Conservation (phyloP, 1,284 basidiomycete genomes). For the Tilletia setariae region DNA sequence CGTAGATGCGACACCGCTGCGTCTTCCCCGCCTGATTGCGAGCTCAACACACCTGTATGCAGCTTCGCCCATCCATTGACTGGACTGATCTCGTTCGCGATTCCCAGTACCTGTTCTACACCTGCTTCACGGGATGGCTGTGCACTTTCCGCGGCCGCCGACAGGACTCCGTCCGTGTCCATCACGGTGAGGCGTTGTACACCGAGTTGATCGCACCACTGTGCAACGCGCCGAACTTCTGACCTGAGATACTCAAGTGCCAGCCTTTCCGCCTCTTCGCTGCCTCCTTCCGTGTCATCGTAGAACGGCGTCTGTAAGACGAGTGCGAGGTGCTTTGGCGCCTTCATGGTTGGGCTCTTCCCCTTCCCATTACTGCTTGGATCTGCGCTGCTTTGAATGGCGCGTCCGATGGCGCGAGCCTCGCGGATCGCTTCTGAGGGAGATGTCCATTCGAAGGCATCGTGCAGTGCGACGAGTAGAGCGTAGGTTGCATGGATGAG, state of each 20-base stretch:
- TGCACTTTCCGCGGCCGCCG: not conserved
- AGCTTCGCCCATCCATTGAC: not conserved
- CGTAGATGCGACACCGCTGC: not conserved
- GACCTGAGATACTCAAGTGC: not conserved
- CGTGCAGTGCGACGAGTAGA: not conserved
- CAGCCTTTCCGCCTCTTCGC: not conserved
- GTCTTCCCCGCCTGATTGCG: too few species aligned
- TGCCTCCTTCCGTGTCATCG: not conserved
- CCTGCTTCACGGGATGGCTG: not conserved
- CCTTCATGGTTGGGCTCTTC: not conserved
- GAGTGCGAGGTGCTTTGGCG: constrained; percentile 12
- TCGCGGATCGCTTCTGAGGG: not conserved
- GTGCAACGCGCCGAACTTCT: not conserved
- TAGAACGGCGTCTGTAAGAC: not conserved
- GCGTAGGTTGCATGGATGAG: not conserved
- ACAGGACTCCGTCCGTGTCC: not conserved
- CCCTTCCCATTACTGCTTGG: not conserved
- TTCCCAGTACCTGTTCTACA: not conserved
- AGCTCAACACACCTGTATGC: too few species aligned
- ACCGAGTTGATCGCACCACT: constrained; percentile 6
- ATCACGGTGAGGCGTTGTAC: not conserved
- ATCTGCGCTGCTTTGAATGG: not conserved
- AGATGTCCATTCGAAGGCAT: not conserved
- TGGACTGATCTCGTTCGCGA: not conserved
- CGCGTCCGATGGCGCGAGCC: not conserved